Percentiles rank a stretch among this genome's conserved stretches.
Conservation (phyloP, 805 yeast genomes). For the Kodamaea kaohsiungensis region DNA sequence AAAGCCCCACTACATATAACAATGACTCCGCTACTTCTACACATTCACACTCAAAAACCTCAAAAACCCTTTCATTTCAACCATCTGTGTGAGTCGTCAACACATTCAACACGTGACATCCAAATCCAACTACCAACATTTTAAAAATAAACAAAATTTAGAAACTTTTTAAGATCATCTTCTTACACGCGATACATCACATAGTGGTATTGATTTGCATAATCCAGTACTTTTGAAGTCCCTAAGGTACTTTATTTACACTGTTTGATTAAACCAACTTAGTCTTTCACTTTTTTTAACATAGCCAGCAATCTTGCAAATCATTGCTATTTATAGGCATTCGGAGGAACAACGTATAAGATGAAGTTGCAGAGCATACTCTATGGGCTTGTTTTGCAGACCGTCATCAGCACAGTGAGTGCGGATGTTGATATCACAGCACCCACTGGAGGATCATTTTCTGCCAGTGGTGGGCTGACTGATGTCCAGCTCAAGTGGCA, state of each 20-base stretch:
- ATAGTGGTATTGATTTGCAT: neutral
- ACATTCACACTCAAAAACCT: too few species aligned
- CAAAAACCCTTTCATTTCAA: too few species aligned
- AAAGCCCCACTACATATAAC: too few species aligned
- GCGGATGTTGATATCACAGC: constrained; percentile 51
- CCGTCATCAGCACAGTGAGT: constrained; percentile 14
- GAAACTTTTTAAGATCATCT: neutral
- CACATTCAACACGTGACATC: neutral
- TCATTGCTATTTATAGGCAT: neutral
- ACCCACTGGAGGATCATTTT: constrained; percentile 43
- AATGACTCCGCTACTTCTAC: too few species aligned
- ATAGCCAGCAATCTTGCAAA: neutral
- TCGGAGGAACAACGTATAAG: neutral
- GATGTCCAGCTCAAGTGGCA: constrained; percentile 36
- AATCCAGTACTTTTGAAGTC: neutral
- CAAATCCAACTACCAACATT: neutral
- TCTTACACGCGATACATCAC: neutral
- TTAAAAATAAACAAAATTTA: neutral
- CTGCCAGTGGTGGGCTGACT: constrained; percentile 40
- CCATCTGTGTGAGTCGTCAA: too few species aligned
- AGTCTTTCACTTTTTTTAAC: neutral
- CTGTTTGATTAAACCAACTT: neutral
- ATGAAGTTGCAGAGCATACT: constrained; percentile 6
- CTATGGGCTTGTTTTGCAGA: constrained; percentile 1
- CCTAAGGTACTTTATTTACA: neutral